phyloP scores from a whole-genome alignment of 306 rosid species.

The Sophora flavescens region DNA sequence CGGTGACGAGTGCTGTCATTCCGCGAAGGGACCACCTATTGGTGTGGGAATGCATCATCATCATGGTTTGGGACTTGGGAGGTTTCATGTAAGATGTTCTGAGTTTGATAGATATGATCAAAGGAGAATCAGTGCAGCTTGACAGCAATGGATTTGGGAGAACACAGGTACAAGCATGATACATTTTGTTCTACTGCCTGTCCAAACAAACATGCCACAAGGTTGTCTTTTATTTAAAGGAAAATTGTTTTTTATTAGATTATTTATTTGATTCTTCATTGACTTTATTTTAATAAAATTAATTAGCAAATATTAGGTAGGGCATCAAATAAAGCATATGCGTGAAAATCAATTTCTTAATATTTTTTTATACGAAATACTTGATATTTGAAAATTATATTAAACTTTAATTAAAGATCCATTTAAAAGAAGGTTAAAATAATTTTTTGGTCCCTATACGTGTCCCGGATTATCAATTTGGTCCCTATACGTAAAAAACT shows the following conservation, averaged over 20 bases:
- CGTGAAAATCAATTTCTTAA: no score
- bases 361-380: no score
- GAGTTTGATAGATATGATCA: slow-evolving; percentile 12
- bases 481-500: no score
- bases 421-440: no score
- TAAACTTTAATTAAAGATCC: no score
- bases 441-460: no score
- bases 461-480: no score
- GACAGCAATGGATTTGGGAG: slow-evolving; percentile 32
- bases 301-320: no score
- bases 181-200: slow-evolving; percentile 38
- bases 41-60: slow-evolving; percentile 23
- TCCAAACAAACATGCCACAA: neutral
- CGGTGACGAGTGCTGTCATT: slow-evolving; percentile 77
- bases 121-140: neutral
- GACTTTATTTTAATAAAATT: no score
- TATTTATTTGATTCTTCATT: neutral
- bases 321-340: no score
- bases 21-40: slow-evolving; percentile 70
- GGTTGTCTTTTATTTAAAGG: neutral
- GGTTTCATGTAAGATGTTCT: slow-evolving; percentile 36
- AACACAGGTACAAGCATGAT: slow-evolving; percentile 13
- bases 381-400: no score
- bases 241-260: no score
- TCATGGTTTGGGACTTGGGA: slow-evolving; percentile 32